Evolutionary conservation across 768 basidiomycete genomes (phyloP), one percentile per base, ranked within the genome.

Genomic region (Termitomyces sp.): DNA sequence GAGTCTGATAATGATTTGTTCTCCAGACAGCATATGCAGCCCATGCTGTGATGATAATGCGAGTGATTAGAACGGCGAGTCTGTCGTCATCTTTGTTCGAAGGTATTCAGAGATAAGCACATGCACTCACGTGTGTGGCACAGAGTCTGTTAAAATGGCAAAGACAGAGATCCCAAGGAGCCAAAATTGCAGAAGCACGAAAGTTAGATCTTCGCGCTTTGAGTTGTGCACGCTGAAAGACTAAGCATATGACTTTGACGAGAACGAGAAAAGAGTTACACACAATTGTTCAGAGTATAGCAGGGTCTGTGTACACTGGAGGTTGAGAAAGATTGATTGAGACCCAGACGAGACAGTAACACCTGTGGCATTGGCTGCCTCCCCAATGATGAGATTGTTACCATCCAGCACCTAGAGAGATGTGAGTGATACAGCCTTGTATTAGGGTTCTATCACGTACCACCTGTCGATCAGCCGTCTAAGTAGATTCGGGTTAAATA

Each of bases 141-240:
- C 75, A 1, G 82, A 84, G 56, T 81, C 78, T 37, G 73, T 73
- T 18, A 78, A 59, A 56, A 84, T 74, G 2, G 77, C 79, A 29
- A 78, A 65, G n/a, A 78, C 59, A n/a, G 80, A 79, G 29, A 84
- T 74, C 0, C 69, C 72, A 26, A 84, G 70, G 6, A 85, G 71
- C 81, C 81, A 85, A 63, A 83, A 77, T 59, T 85, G 81, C 1
- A 80, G 66, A 37, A 73, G 67, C 22, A 83, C 68, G 59, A 77
- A 71, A 1, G 78, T 70, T 7, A 80, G 61, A 53, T 82, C 81
- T 58, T 84, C 81, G 4, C 80, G 71, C 26, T 67, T 69, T 20
- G 73, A 72, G 48, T 79, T 76, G 14, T 70, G 64, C 37, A 81
- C 65, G 22, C 82, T 83, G 53, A 3, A 29, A 4, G 26, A 37